Conservation (phyloP, 106 monocot species). For the Apostasia shenzhenica region DNA sequence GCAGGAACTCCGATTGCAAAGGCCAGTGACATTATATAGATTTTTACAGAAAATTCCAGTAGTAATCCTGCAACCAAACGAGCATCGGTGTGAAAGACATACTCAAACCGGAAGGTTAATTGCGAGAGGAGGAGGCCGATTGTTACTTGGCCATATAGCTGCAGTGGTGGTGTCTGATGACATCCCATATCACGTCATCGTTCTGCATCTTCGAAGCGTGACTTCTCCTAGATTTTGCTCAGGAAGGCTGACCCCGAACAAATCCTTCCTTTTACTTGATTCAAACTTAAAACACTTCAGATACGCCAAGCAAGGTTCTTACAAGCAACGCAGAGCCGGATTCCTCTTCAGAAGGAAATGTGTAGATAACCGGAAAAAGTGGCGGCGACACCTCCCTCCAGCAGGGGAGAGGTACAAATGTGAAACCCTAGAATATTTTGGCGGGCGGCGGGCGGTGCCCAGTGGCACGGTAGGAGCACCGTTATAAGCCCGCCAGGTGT, state of each 20-base stretch:
- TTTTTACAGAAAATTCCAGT: slow-evolving; percentile 91
- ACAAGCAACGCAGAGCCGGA: too few species aligned
- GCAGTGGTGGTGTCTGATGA: slow-evolving; percentile 94
- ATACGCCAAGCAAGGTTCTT: too few species aligned
- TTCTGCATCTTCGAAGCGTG: slow-evolving; percentile 49
- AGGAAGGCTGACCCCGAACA: not conserved
- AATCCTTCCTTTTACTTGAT: not conserved
- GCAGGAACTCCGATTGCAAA: slow-evolving; percentile 93
- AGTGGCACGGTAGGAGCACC: too few species aligned
- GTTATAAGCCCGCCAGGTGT: too few species aligned
- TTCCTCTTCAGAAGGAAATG: too few species aligned
- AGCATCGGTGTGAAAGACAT: not conserved
- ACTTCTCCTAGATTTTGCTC: not conserved
- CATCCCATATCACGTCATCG: slow-evolving; percentile 97
- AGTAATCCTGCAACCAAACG: slow-evolving; percentile 39
- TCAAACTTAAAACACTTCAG: too few species aligned
- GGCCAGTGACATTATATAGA: slow-evolving; percentile 79
- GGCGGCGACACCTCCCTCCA: too few species aligned
- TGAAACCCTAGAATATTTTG: too few species aligned
- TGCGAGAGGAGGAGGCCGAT: not conserved
- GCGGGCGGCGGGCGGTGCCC: too few species aligned
- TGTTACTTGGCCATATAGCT: slow-evolving; percentile 93
- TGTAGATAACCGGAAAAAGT: too few species aligned
- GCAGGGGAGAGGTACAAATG: too few species aligned
- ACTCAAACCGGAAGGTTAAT: not conserved